These are phyloP conservation scores for Heteromeles arbutifolia DNA, from an alignment of 306 rosid species.

Conservation along the genomic window DNA sequence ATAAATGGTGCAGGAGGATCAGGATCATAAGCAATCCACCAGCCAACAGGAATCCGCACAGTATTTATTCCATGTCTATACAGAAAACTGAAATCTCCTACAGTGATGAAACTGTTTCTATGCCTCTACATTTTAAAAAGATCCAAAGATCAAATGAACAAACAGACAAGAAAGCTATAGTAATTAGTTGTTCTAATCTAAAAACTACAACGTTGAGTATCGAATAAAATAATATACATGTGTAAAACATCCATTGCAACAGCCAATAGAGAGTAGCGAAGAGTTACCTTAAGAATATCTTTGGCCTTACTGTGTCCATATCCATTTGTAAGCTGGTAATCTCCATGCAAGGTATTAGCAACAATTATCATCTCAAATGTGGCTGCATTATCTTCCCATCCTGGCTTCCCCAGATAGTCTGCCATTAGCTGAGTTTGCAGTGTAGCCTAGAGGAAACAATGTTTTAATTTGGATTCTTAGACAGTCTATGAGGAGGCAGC, in stretches of 20 bases:
- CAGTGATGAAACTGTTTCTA: slow-evolving; percentile 67
- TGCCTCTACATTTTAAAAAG: slow-evolving; percentile 63
- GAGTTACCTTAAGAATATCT: slow-evolving; percentile 60
- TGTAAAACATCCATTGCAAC: not conserved
- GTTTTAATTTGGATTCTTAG: slow-evolving; percentile 6
- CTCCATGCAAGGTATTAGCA: slow-evolving; percentile 67
- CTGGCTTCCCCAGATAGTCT: slow-evolving; percentile 69
- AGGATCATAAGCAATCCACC: slow-evolving; percentile 98
- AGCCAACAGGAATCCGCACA: slow-evolving; percentile 94
- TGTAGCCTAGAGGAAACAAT: slow-evolving; percentile 45
- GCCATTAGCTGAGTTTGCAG: slow-evolving; percentile 53
- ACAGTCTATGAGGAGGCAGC: slow-evolving; percentile 6
- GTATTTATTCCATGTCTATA: slow-evolving; percentile 79
- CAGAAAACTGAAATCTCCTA: slow-evolving; percentile 77
- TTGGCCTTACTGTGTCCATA: slow-evolving; percentile 54
- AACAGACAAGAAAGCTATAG: not conserved
- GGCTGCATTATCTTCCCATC: slow-evolving; percentile 83
- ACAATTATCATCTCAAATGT: slow-evolving; percentile 67
- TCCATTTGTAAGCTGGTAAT: slow-evolving; percentile 90
- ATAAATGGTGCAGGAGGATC: slow-evolving; percentile 88
- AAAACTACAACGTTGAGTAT: not conserved
- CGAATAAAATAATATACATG: not conserved
- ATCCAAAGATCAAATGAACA: slow-evolving; percentile 17
- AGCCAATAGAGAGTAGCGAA: not conserved
- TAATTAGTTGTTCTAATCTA: not conserved